These are phyloP conservation scores for Cordyceps cateniannulata DNA, from an alignment of 2,329 filamentous ascomycete species.

Conservation along the genomic window DNA sequence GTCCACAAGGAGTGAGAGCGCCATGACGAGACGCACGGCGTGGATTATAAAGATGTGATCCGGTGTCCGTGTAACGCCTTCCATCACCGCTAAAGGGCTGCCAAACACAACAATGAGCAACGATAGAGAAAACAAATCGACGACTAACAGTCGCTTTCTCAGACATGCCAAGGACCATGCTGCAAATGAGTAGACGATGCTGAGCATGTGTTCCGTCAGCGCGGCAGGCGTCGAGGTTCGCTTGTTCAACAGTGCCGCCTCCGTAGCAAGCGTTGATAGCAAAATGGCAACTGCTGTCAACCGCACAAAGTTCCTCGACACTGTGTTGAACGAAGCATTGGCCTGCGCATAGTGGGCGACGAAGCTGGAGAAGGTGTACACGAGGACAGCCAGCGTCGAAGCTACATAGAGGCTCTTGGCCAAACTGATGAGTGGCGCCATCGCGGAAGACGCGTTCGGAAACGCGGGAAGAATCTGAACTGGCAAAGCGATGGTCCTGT, in stretches of 20 bases:
- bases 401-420: background rate
- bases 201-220: background rate
- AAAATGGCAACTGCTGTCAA: background rate
- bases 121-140: background rate
- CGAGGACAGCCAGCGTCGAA: background rate
- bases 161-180: background rate
- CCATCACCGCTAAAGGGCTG: background rate
- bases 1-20: background rate
- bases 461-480: too few species aligned
- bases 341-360: background rate
- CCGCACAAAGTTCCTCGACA: background rate
- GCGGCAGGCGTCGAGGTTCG: background rate
- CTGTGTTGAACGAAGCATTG: background rate
- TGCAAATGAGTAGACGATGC: background rate
- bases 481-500: background rate
- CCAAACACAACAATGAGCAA: background rate
- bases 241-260: background rate
- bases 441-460: background rate
- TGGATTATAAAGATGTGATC: background rate
- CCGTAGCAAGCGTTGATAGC: background rate
- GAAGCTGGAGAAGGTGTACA: background rate
- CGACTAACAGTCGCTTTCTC: background rate
- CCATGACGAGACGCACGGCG: background rate
- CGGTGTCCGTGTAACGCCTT: background rate
- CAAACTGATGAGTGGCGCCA: background rate